Evolutionary conservation across 83 land plant species (phyloP).

Genomic region (Picea engelmannii): DNA sequence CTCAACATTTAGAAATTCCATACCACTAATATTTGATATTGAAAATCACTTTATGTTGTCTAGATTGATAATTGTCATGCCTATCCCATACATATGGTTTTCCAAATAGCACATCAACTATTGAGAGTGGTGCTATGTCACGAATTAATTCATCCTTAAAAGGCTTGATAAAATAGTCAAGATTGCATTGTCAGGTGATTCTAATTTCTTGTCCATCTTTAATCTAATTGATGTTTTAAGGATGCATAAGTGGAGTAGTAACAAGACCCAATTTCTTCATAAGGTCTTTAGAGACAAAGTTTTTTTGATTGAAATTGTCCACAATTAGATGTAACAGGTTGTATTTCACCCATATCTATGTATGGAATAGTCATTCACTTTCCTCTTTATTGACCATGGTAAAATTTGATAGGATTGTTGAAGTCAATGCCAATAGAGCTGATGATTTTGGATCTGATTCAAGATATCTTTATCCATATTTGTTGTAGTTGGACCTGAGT

Average conservation of each 20-base stretch:
- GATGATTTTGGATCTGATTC: no score
- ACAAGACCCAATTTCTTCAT: no score
- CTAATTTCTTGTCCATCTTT: no score
- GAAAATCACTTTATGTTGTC: background rate
- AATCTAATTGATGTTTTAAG: no score
- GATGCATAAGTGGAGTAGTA: no score
- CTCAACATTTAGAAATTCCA: no score
- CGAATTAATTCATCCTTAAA: background rate
- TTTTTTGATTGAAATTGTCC: background rate
- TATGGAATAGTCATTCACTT: background rate
- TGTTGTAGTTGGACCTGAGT: background rate
- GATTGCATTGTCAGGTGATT: background rate
- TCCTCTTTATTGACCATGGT: background rate
- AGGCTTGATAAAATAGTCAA: background rate
- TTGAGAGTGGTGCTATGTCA: background rate
- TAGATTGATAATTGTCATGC: background rate
- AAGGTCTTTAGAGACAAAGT: background rate
- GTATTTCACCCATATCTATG: background rate
- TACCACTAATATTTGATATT: background rate
- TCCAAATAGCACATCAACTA: background rate
- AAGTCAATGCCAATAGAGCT: no score
- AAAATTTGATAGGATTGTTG: background rate
- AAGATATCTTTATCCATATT: background rate
- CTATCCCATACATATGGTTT: background rate
- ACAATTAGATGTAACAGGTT: background rate